Base-by-base conservation (phyloP, 345 rosid genomes). In the Viola odorata region DNA sequence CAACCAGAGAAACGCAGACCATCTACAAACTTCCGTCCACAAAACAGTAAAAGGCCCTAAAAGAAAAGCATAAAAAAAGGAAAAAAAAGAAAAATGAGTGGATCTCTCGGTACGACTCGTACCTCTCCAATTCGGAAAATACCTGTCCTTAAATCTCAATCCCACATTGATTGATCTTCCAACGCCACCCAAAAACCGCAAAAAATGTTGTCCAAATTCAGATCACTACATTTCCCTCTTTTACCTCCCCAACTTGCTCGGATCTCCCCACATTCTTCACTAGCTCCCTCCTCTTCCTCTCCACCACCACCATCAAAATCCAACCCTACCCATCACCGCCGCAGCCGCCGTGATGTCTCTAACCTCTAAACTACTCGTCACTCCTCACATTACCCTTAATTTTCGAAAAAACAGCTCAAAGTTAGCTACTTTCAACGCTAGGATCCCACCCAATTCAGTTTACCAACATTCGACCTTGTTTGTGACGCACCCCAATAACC, bases 401-500 rank as follows among this genome's bases (percentile, higher is more conserved):
- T 53, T 60, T 1, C 66, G 5, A 15, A 58, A 50, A 12, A 15
- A 41, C 40, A 39, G n/a, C 37, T 42, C 53, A 5, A 63, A 49
- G 59, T 32, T 58, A 45, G 53, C 38, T 5, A 40, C 23, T 12
- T 69, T 13, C 45, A 65, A 5, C 47, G 51, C 70, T 48, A 64
- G 66, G 53, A 32, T 69, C 71, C 65, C 39, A 69, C 45, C 80
- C 15, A 55, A 55, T n/a, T 62, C 83, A 6, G 58, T 81, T 55
- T 85, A 81, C 52, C 84, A 79, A 50, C 65, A 63, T 54, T 62
- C 68, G 47, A 82, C 79, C 70, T 75, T 76, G 0, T 66, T 84
- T 0, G 3, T 67, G 1, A 44, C 47, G 4, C 12, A n/a, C 12
- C 12, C 10, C 16, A 59, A 55, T 12, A 68, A 76, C n/a, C 66